Evolutionary conservation across 805 yeast species (phyloP), one percentile per base, ranked within the genome.

Genomic region (Sugiyamaella chiloensis): DNA sequence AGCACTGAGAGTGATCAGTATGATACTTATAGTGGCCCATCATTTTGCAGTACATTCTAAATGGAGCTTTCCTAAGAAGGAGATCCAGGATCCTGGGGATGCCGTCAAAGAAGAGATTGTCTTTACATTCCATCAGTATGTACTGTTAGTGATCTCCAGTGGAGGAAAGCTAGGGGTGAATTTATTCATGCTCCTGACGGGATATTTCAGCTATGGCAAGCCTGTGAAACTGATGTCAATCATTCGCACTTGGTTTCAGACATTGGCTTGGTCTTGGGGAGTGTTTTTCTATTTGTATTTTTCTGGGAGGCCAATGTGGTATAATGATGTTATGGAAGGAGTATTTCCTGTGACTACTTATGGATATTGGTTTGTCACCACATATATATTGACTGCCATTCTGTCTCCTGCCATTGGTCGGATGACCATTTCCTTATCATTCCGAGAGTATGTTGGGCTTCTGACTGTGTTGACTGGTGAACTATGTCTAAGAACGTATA

Each of bases 331-430:
- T 3, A 11, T 42, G 20, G 40, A 42, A 16, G 34, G 26, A 3
- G 7, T 42, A 12, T n/a, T 42, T 24, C 46, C 46, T 5, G 26
- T 42, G 3, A 5, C 24, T 4, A 14, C 16, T 11, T 42, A 19
- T 16, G 40, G 46, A 7, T 42, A 42, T 19, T 42, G 46, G 46
- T 42, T 42, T 29, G 42, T 31, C 3, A 29, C 46, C 3, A 24
- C 24, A 11, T 42, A 42, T 30, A 31, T 42, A 40, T 23, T 16
- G 19, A 29, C 34, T n/a, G 40, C 31, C 24, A 7, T 42, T 5
- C 17, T 42, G 26, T 30, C 40, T 2, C 46, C 46, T 14, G 37
- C 40, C 5, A 12, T 42, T 11, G 46, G 40, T 20, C 20, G 24
- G 5, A 42, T 31, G 37, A 23, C 24, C n/a, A 23, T 14, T 19